Conservation (phyloP, 495 filamentous ascomycete genomes). For the Penicillium daleae region DNA sequence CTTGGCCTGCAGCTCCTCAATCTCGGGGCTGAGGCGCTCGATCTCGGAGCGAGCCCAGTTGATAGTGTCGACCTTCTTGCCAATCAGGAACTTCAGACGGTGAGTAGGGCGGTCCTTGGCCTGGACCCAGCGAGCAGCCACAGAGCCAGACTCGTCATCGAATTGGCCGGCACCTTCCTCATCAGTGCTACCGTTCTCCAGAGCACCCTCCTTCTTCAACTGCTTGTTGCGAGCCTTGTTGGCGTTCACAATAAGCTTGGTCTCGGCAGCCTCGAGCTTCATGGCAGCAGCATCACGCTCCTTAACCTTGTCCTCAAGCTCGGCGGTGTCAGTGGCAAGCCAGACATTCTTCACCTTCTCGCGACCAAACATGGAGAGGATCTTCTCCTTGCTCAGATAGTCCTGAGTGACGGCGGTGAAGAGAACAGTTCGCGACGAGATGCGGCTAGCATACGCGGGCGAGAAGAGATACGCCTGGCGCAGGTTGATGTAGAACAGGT, state of each 20-base stretch:
- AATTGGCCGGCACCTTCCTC: conserved; percentile 53
- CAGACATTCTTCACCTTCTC: conserved; percentile 81
- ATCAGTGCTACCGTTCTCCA: conserved; percentile 46
- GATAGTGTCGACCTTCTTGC: conserved; percentile 84
- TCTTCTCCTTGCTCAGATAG: conserved; percentile 71
- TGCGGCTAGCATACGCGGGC: conserved; percentile 81
- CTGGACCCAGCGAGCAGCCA: conserved; percentile 79
- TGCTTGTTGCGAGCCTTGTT: conserved; percentile 76
- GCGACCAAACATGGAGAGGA: conserved; percentile 76
- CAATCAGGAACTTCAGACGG: conserved; percentile 74
- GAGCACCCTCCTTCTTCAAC: conserved; percentile 66
- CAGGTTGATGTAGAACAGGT: conserved; percentile 92
- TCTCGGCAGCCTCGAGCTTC: conserved; percentile 88
- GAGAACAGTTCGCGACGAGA: conserved; percentile 92
- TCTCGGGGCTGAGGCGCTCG: conserved; percentile 76
- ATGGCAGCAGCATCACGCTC: conserved; percentile 82
- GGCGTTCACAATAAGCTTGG: conserved; percentile 80
- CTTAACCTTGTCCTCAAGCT: conserved; percentile 83
- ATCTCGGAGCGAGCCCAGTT: conserved; percentile 88
- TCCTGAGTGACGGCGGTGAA: conserved; percentile 82
- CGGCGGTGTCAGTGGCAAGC: conserved; percentile 78
- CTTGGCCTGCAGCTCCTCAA: conserved; percentile 73
- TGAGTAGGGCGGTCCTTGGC: conserved; percentile 86
- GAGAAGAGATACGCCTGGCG: conserved; percentile 93
- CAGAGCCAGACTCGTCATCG: conserved; percentile 68